Evolutionary conservation across 768 basidiomycete genomes (phyloP).

Genomic region (Solioccasus polychromus): DNA sequence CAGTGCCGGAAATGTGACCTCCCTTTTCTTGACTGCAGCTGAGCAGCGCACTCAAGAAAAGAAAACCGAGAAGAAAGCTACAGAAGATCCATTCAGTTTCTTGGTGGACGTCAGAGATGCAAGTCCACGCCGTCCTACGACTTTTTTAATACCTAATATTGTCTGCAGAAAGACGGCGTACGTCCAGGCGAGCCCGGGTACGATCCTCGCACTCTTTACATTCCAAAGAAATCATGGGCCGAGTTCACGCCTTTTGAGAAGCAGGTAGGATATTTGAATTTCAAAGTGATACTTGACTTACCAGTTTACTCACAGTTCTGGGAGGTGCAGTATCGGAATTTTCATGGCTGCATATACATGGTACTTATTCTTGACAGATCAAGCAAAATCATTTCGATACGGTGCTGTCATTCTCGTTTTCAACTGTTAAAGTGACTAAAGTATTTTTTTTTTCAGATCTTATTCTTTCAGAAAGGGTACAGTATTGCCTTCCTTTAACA

Average conservation of each 20-base stretch:
- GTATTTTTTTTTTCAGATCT: constrained; percentile 43
- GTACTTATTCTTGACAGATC: constrained; percentile 55
- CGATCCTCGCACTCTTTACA: constrained; percentile 83
- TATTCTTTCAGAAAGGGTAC: constrained; percentile 99
- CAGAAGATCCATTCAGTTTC: constrained; percentile 77
- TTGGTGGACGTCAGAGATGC: constrained; percentile 72
- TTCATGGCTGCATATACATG: background rate
- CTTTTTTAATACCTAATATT: background rate
- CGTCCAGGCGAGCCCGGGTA: constrained; percentile 81
- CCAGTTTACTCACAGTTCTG: constrained; percentile 50
- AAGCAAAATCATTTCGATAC: constrained; percentile 98
- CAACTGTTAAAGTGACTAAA: constrained; percentile 15
- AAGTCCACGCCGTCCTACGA: constrained; percentile 14
- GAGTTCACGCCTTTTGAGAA: constrained; percentile 94
- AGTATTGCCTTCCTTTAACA: constrained; percentile 6
- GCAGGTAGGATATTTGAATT: constrained; percentile 47
- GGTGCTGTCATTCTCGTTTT: constrained; percentile 32
- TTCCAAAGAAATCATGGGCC: constrained; percentile 75
- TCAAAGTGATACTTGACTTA: background rate
- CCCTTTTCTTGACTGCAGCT: constrained; percentile 75
- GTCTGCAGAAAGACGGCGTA: constrained; percentile 69
- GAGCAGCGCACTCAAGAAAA: constrained; percentile 72
- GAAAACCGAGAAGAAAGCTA: constrained; percentile 78
- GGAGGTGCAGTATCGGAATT: constrained; percentile 48
- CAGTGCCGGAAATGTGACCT: constrained; percentile 30